phyloP scores from a whole-genome alignment of 148 eudicot species.

The Arbutus unedo region DNA sequence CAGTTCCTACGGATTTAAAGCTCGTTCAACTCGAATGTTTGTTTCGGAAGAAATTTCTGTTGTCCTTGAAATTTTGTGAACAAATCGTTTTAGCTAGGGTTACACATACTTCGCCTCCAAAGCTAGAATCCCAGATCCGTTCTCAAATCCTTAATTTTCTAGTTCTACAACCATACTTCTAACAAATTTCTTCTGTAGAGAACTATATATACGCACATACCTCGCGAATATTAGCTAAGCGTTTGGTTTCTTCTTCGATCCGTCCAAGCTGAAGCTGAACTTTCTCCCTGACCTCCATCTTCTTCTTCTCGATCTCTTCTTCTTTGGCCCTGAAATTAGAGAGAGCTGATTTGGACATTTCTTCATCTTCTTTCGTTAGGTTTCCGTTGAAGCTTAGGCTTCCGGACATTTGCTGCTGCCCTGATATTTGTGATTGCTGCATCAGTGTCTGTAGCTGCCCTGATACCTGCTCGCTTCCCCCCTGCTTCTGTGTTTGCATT shows the following conservation, averaged over 20 bases:
- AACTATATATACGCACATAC: constrained; percentile 21
- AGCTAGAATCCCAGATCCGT: not conserved
- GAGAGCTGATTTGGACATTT: constrained; percentile 51
- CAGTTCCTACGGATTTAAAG: not conserved
- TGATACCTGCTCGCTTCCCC: constrained; percentile 19
- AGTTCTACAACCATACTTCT: not conserved
- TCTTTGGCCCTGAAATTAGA: constrained; percentile 69
- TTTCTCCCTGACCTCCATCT: constrained; percentile 71
- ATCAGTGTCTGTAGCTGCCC: constrained; percentile 27
- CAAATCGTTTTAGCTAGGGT: not conserved
- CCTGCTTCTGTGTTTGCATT: constrained; percentile 30
- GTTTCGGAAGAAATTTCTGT: not conserved
- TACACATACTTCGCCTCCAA: not conserved
- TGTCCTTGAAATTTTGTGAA: not conserved
- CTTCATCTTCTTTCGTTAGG: constrained; percentile 42
- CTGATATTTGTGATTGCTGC: constrained; percentile 22
- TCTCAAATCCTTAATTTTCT: not conserved
- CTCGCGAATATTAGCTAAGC: constrained; percentile 79
- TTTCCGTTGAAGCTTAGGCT: constrained; percentile 54
- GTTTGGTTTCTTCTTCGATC: constrained; percentile 79
- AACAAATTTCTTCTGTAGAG: not conserved
- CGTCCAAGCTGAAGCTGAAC: constrained; percentile 84
- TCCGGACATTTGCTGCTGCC: constrained; percentile 47
- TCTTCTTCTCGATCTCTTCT: constrained; percentile 91
- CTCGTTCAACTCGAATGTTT: not conserved